These are phyloP conservation scores for Phytophthora chlamydospora DNA, from an alignment of 352 stramenopile species.

Conservation along the genomic window DNA sequence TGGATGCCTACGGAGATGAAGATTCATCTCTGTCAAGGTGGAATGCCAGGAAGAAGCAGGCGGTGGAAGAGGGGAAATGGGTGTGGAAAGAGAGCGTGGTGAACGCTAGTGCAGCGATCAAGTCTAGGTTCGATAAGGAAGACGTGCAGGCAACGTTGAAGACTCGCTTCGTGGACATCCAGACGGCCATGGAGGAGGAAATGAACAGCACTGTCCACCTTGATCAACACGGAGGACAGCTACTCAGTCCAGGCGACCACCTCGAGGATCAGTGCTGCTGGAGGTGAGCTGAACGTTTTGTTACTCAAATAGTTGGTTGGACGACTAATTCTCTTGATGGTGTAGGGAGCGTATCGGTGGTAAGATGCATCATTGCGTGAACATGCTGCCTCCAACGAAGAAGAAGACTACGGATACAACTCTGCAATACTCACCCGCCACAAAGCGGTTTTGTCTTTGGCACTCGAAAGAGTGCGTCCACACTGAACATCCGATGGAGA, in stretches of 20 bases:
- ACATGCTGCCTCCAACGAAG: slow-evolving; percentile 30
- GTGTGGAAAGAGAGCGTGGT: slow-evolving; percentile 47
- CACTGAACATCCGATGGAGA: slow-evolving; percentile 54
- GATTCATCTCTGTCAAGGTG: slow-evolving; percentile 56
- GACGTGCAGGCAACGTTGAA: slow-evolving; percentile 32
- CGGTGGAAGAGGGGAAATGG: slow-evolving; percentile 45
- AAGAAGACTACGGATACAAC: slow-evolving; percentile 13
- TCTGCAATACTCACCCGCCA: neutral
- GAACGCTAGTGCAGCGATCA: slow-evolving; percentile 46
- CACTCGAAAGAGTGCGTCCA: slow-evolving; percentile 55
- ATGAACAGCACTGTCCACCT: slow-evolving; percentile 33
- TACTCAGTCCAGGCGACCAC: slow-evolving; percentile 9
- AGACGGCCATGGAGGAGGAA: slow-evolving; percentile 44
- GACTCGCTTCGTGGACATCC: slow-evolving; percentile 43
- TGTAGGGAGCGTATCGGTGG: slow-evolving; percentile 50
- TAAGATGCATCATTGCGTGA: slow-evolving; percentile 60
- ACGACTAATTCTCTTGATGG: slow-evolving; percentile 2
- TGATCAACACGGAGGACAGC: slow-evolving; percentile 23
- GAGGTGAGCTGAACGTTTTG: slow-evolving; percentile 27
- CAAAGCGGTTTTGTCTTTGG: slow-evolving; percentile 53
- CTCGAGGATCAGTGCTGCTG: slow-evolving; percentile 38
- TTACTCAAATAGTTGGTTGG: neutral
- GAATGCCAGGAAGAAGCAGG: slow-evolving; percentile 57
- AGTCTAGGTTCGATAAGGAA: slow-evolving; percentile 45
- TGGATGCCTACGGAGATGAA: slow-evolving; percentile 59